phyloP scores from a whole-genome alignment of 768 basidiomycete genomes.

The Termitomyces bulborhizus region DNA sequence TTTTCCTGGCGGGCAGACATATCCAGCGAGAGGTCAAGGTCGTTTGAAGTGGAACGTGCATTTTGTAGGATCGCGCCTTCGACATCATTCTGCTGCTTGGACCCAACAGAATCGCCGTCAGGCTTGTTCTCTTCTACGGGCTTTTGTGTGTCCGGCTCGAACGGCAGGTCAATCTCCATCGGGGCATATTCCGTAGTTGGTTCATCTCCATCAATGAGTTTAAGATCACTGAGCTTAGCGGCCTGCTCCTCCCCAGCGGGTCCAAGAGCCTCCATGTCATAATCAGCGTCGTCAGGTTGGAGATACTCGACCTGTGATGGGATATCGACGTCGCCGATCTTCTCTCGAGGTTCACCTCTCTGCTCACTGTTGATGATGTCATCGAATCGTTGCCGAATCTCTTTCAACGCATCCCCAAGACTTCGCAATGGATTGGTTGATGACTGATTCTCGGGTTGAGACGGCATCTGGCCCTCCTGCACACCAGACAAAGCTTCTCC shows the following conservation, averaged over 20 bases:
- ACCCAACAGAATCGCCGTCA: constrained; percentile 19
- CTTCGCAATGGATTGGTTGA: constrained; percentile 60
- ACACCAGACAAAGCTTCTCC: constrained; percentile 34
- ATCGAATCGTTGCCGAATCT: constrained; percentile 78
- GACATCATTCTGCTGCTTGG: constrained; percentile 22
- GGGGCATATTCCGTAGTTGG: constrained; percentile 24
- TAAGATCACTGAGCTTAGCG: constrained; percentile 76
- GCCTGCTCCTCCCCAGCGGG: constrained; percentile 80
- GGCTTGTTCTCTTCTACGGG: constrained; percentile 14
- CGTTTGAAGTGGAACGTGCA: constrained; percentile 13
- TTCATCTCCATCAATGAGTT: constrained; percentile 58
- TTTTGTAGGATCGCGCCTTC: constrained; percentile 45
- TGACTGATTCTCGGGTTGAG: constrained; percentile 31
- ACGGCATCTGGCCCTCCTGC: constrained; percentile 37
- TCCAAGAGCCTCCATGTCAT: constrained; percentile 86
- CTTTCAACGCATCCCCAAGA: constrained; percentile 77
- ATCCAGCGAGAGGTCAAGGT: constrained; percentile 18
- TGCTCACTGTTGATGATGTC: constrained; percentile 57
- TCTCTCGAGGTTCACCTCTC: constrained; percentile 26
- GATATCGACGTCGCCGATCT: constrained; percentile 29
- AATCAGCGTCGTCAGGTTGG: constrained; percentile 56
- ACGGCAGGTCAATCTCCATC: constrained; percentile 43
- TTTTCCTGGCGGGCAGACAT: constrained; percentile 22
- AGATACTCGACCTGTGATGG: constrained; percentile 70
- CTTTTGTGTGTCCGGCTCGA: constrained; percentile 21